Conservation (phyloP, 2,329 filamentous ascomycete species). For the Colletotrichum australisinense region DNA sequence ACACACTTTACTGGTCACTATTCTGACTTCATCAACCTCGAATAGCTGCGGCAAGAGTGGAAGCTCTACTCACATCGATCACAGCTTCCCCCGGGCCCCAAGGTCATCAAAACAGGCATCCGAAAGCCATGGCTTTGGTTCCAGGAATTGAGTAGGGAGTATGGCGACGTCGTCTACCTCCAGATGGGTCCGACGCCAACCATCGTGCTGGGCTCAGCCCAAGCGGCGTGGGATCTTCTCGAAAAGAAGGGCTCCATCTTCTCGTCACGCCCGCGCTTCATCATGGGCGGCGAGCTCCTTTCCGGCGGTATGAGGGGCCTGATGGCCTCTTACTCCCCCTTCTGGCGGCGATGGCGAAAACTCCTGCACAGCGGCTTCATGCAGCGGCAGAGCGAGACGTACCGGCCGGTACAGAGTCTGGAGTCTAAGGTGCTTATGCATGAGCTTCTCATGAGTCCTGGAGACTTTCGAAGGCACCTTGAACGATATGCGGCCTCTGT, state of each 20-base stretch:
- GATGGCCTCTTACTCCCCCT: conserved; percentile 55
- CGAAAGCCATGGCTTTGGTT: conserved; percentile 57
- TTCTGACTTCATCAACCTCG: not conserved
- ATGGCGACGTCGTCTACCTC: conserved; percentile 56
- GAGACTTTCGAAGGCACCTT: conserved; percentile 45
- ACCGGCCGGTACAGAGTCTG: conserved; percentile 53
- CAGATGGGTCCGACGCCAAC: conserved; percentile 55
- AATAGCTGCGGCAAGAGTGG: conserved; percentile 50
- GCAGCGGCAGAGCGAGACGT: conserved; percentile 54
- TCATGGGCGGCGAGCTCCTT: conserved; percentile 56
- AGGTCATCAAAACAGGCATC: conserved; percentile 49
- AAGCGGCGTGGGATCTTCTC: conserved; percentile 55
- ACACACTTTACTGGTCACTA: not conserved
- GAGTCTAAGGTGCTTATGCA: conserved; percentile 54
- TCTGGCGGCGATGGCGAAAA: conserved; percentile 57
- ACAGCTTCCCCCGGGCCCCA: conserved; percentile 52
- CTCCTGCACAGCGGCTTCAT: conserved; percentile 56
- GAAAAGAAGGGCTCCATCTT: conserved; percentile 56
- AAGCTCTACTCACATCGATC: conserved; percentile 51
- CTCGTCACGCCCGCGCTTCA: conserved; percentile 57
- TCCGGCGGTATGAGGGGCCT: conserved; percentile 54
- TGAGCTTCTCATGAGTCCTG: conserved; percentile 48
- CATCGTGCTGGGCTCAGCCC: conserved; percentile 54
- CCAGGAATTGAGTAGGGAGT: conserved; percentile 48
- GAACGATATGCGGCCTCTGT: conserved; percentile 54